A percentile compares a stretch with the other conserved stretches of the same genome.
These are phyloP conservation scores for Myotisia sp. DNA, from an alignment of 2,329 filamentous ascomycete genomes.

Conservation along the genomic window DNA sequence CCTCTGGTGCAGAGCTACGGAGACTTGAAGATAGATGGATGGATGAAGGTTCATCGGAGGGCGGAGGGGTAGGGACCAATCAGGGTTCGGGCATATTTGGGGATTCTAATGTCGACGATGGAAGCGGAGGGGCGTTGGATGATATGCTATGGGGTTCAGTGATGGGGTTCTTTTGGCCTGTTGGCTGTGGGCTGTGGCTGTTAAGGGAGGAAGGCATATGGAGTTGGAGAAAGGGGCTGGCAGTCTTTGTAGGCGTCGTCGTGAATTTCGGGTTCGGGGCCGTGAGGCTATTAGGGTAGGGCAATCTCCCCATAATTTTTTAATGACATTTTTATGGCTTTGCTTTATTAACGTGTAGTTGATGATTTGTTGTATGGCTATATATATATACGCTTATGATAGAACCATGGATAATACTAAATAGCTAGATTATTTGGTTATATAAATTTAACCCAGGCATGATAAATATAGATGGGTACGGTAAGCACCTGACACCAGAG, in stretches of 20 bases:
- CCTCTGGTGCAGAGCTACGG: slow-evolving; percentile 58
- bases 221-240: slow-evolving; percentile 68
- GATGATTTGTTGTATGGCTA: too few relatives aligned
- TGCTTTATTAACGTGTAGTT: not conserved
- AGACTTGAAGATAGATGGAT: slow-evolving; percentile 83
- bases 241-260: slow-evolving; percentile 70
- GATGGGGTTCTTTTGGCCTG: slow-evolving; percentile 88
- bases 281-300: slow-evolving; percentile 41
- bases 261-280: slow-evolving; percentile 66
- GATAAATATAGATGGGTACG: too few relatives aligned
- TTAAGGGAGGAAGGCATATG: slow-evolving; percentile 78
- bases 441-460: too few relatives aligned
- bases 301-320: not conserved
- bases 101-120: slow-evolving; percentile 16
- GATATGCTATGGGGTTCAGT: slow-evolving; percentile 77
- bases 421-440: too few relatives aligned
- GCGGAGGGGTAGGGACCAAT: slow-evolving; percentile 20
- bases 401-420: too few relatives aligned
- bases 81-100: slow-evolving; percentile 25
- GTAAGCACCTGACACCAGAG: too few relatives aligned
- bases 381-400: too few relatives aligned
- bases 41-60: slow-evolving; percentile 43
- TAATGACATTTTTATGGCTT: not conserved
- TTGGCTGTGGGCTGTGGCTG: slow-evolving; percentile 74
- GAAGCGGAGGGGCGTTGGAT: slow-evolving; percentile 50